Base-by-base conservation (phyloP, 176 grass and related monocot genomes). In the Hordeum marinum region DNA sequence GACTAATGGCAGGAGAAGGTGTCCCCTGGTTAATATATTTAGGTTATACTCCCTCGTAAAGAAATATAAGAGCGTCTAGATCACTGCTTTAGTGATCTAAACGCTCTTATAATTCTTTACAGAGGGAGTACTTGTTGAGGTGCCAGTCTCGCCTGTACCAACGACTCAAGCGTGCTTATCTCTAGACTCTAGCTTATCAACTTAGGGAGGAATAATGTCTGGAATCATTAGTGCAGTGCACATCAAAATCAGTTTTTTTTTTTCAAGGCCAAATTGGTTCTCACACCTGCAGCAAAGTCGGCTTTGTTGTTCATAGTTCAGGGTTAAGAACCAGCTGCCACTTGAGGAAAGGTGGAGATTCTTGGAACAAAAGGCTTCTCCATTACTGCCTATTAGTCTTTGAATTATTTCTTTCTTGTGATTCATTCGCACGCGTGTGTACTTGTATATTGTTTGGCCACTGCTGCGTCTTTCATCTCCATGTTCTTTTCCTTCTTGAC, bases 321-420 rank as follows among this genome's bases (percentile, higher is more conserved):
- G 43, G 24, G 66, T 85, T 54, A 86, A 5, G 42, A 84, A 60
- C 71, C 73, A 82, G 65, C 77, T 83, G 91, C 78, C 89, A 94
- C 84, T 78, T 55, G 77, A 91, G 83, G 69, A 90, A 92, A 88
- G 84, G 77, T 87, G 80, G 79, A 59, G 61, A 87, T 84, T 87
- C 75, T 75, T 90, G 81, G 67, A 80, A 90, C 25, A 17, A 64
- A 80, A 84, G 67, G 80, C 80, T 84, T 79, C 26, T 80, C 57
- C 57, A 63, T 66, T 68, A 31, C 70, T 72, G 61, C 43, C 43
- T 84, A 57, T 84, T 77, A 66, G 26, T 36, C 65, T n/a, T 29
- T 32, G 23, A 37, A 48, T 67, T 85, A 61, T 77, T 79, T 78
- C 23, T 86, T 91, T 86, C 80, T 89, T 5, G 83, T 84, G 84